These are phyloP conservation scores for Santalum album DNA, from an alignment of 164 flowering plant species.

Conservation along the genomic window DNA sequence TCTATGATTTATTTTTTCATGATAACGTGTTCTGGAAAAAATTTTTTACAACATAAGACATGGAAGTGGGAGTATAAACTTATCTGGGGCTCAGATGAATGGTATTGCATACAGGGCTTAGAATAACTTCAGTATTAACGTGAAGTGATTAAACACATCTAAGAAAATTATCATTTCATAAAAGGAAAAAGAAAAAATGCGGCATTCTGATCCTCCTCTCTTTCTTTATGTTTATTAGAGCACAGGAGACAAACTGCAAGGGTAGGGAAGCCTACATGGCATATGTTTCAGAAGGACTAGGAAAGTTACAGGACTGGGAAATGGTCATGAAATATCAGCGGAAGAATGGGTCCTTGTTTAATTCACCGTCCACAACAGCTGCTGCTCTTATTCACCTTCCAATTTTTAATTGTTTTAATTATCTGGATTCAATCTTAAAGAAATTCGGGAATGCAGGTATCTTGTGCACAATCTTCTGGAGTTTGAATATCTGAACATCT, in stretches of 20 bases:
- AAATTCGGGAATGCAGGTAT: constrained; percentile 65
- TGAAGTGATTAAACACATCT: background rate
- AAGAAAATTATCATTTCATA: background rate
- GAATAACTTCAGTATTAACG: too few species aligned
- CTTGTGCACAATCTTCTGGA: background rate
- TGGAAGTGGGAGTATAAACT: too few species aligned
- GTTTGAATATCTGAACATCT: background rate
- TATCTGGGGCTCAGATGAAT: too few species aligned
- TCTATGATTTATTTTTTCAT: background rate
- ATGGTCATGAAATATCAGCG: constrained; percentile 67
- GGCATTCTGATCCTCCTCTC: too few species aligned
- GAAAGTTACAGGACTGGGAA: constrained; percentile 55
- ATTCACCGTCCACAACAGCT: constrained; percentile 89
- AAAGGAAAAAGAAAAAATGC: too few species aligned
- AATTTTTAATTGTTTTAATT: constrained; percentile 47
- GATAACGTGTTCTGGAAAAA: background rate
- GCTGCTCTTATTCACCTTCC: constrained; percentile 47
- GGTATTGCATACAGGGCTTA: too few species aligned
- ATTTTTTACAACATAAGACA: too few species aligned
- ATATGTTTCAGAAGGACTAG: constrained; percentile 74
- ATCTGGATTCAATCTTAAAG: constrained; percentile 46
- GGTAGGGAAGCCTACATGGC: constrained; percentile 52
- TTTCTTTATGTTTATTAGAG: constrained; percentile 13
- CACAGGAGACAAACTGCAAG: constrained; percentile 15
- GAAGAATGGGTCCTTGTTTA: constrained; percentile 82